A percentile compares a stretch with the other conserved stretches of the same genome.
phyloP scores from a whole-genome alignment of 1,284 basidiomycete genomes.

The Fomitopsis pinicola region DNA sequence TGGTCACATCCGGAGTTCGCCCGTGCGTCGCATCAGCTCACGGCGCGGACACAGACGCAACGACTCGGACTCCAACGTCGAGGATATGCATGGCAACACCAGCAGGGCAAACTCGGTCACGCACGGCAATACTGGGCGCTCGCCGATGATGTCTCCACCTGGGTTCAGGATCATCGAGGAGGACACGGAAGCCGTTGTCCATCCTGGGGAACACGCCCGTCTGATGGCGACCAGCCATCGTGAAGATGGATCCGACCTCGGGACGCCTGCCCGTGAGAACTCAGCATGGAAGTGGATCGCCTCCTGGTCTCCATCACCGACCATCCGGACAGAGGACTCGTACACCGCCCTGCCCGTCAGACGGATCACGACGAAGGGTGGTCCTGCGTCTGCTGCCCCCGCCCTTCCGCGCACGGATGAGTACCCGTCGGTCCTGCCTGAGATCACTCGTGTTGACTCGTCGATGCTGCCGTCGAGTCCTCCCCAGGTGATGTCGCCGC shows the following conservation, averaged over 20 bases:
- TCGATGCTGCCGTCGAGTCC: conserved; percentile 30
- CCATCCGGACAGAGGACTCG: conserved; percentile 17
- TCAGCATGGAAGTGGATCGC: conserved; percentile 15
- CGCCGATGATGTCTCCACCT: conserved; percentile 9
- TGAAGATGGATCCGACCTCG: conserved; percentile 1
- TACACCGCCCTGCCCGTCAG: conserved; percentile 28
- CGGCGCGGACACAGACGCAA: conserved; percentile 18
- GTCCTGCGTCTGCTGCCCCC: conserved; percentile 1
- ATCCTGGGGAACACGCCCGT: conserved; percentile 2
- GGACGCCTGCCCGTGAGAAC: conserved; percentile 7
- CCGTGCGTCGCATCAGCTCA: conserved; percentile 3
- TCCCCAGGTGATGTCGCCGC: conserved; percentile 27
- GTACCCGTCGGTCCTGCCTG: not conserved
- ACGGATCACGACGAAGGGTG: conserved; percentile 15
- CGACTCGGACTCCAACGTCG: conserved; percentile 22
- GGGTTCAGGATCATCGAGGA: conserved; percentile 34
- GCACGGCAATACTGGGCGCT: not conserved
- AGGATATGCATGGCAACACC: conserved; percentile 7
- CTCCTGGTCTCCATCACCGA: conserved; percentile 20
- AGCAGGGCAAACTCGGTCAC: conserved; percentile 3
- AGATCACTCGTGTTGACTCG: conserved; percentile 18
- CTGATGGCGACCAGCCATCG: not conserved
- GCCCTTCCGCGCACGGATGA: not conserved
- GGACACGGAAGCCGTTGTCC: conserved; percentile 19
- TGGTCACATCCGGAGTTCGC: not conserved